These are phyloP conservation scores for Ustilago cynodontis DNA, from an alignment of 1,284 basidiomycete genomes.

Conservation along the genomic window DNA sequence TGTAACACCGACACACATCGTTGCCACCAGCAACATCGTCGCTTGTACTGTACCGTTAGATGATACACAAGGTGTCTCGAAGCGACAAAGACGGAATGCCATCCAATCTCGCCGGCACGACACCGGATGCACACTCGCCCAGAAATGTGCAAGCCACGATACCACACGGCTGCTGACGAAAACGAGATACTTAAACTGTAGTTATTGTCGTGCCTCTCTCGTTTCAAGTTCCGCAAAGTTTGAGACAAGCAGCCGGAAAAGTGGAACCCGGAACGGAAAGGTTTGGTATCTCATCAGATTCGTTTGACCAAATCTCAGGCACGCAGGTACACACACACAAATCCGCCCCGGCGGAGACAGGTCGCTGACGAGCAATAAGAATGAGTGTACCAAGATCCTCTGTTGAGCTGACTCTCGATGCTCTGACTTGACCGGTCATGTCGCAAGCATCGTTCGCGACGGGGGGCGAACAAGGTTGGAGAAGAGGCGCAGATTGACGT, in stretches of 20 bases:
- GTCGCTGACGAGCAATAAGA: neutral
- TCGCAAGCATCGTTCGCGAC: neutral
- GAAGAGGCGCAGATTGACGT: neutral
- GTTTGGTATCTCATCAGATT: neutral
- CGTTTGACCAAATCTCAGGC: slow-evolving; percentile 3
- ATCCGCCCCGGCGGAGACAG: neutral
- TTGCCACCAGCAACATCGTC: neutral
- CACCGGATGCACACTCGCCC: neutral
- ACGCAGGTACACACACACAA: neutral
- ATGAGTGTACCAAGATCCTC: neutral
- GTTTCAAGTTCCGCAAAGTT: too few relatives aligned
- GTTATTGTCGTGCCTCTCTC: too few relatives aligned
- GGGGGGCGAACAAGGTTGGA: neutral
- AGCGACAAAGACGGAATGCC: too few relatives aligned
- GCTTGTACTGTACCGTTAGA: slow-evolving; percentile 1
- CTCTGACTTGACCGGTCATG: neutral
- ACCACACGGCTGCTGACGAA: too few relatives aligned
- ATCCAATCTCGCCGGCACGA: too few relatives aligned
- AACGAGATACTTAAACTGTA: too few relatives aligned
- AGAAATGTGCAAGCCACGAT: too few relatives aligned
- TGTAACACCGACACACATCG: neutral
- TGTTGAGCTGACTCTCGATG: too few relatives aligned
- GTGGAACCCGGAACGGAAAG: neutral
- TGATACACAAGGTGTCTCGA: too few relatives aligned
- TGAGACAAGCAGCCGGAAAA: neutral